Evolutionary conservation across 164 flowering plant species (phyloP), one percentile per base, ranked within the genome.

Genomic region (Platanus orientalis): DNA sequence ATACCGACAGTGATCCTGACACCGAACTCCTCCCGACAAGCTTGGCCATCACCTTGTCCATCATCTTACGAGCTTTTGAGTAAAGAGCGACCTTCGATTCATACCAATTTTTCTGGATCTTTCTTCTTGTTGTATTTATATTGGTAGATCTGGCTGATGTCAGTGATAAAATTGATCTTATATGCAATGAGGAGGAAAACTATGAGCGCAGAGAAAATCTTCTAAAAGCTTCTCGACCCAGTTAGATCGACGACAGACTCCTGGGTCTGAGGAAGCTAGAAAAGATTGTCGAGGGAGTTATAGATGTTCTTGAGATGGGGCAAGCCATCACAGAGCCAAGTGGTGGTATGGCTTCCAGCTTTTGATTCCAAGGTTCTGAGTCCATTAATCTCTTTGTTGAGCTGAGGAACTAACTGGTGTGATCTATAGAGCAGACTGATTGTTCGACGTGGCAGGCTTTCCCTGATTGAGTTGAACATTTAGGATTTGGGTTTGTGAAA

Each of bases 341-440:
- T 69, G 0, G 89, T 72, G 39, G 80, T 71, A 24, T 73, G 75
- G 45, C 1, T 24, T 2, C 54, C 67, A 23, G 69, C 45, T 11
- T 57, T 29, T 5, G 71, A 39, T 0, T 63, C 72, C 85, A 86
- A 87, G 9, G 77, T 40, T 42, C 54, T 61, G 67, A 89, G 84
- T 26, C 69, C 69, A 27, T 58, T 32, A 78, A 84, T 65, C 53
- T 80, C 73, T 29, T 82, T 81, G 19, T 68, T 76, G 80, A 92
- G 83, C 27, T 78, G 88, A 17, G 84, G 81, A 68, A 84, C 62
- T 58, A 85, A 59, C 0, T 94, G 96, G 60, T 89, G 90, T 0
- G 92, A 72, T 63, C 89, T 73, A 77, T 82, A 75, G 0, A 96
- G 98, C n/a, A 92, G 98, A 74, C 87, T 81, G 68, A 79, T 63